These are phyloP conservation scores for Neofusicoccum kwambonambiense DNA, from an alignment of 2,329 filamentous ascomycete genomes.

Conservation along the genomic window DNA sequence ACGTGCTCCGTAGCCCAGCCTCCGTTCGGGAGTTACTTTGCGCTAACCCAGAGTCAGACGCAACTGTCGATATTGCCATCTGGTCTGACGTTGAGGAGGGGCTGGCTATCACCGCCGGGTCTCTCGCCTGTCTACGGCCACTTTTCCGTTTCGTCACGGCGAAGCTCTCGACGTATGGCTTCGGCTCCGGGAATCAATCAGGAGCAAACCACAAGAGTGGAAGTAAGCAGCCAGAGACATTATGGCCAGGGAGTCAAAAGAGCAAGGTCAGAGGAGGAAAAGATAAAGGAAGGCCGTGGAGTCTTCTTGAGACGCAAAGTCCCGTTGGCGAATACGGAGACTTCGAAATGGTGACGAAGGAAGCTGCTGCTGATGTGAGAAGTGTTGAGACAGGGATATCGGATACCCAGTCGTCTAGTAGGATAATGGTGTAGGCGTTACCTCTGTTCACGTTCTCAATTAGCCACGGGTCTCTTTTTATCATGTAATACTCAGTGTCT, in stretches of 20 bases:
- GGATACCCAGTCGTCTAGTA: neutral
- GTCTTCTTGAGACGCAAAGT: neutral
- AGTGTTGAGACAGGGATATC: neutral
- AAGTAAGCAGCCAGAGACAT: neutral
- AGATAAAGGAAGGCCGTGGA: neutral
- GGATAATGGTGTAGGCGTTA: too few species aligned
- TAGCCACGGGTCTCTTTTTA: too few species aligned
- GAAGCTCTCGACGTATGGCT: neutral
- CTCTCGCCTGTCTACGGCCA: conserved; percentile 36
- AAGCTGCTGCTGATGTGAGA: neutral
- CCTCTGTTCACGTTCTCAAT: too few species aligned
- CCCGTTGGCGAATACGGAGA: neutral
- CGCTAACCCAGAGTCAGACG: neutral
- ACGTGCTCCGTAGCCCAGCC: neutral
- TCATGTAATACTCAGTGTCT: too few species aligned
- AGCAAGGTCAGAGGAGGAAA: neutral
- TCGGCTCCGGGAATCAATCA: neutral
- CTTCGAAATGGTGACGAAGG: neutral
- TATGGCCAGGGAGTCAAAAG: neutral
- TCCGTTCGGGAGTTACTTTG: too few species aligned
- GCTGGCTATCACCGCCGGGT: conserved; percentile 37
- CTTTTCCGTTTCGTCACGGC: conserved; percentile 30
- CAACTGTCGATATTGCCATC: conserved; percentile 37
- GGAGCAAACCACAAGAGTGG: neutral
- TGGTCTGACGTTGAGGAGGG: conserved; percentile 39